Base-by-base conservation (phyloP, 2,329 filamentous ascomycete genomes). In the Bipolaris cookei region DNA sequence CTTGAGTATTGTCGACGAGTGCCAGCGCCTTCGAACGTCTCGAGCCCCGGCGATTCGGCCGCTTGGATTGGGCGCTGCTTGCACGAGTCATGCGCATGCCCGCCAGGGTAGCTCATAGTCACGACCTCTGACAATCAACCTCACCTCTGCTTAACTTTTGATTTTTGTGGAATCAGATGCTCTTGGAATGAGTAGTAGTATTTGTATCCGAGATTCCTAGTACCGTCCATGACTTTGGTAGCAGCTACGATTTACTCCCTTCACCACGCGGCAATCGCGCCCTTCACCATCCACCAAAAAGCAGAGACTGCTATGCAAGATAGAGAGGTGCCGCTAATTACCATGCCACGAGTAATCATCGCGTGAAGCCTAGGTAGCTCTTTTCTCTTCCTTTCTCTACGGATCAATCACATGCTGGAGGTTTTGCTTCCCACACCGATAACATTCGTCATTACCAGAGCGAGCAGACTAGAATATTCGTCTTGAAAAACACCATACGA, bases 71-170 rank as follows among this genome's bases (percentile, higher is more conserved):
- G 38, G 39, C 48, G 20, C 38, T 44, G 13, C 48, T 42, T 16
- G 45, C 64, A 56, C 67, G 67, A 70, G 66, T 69, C 67, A 68
- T 59, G 62, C 37, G 21, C 20, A 43, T 47, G 51, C 34, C 56
- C 39, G 35, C 51, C 20, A 16, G 28, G n/a, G 16, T 53, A 23
- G 55, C 59, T 55, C 64, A 66, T 66, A 32, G 34, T 50, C 49
- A 49, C 50, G 46, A 54, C 54, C 51, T 50, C 58, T 32, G 32
- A 34, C 4, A 3, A 10, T 11, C 28, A 51, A 61, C 54, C 51
- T 62, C 60, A 49, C 50, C 44, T 58, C 37, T 48, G 28, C 20
- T 39, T 14, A 21, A 3, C 8, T 25, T 23, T 42, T 20, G 6
- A 25, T n/a, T 23, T 42, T n/a, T 42, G 21, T n/a, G 20, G 1